phyloP scores from a whole-genome alignment of 768 basidiomycete genomes.

The Gloeophyllum trabeum region DNA sequence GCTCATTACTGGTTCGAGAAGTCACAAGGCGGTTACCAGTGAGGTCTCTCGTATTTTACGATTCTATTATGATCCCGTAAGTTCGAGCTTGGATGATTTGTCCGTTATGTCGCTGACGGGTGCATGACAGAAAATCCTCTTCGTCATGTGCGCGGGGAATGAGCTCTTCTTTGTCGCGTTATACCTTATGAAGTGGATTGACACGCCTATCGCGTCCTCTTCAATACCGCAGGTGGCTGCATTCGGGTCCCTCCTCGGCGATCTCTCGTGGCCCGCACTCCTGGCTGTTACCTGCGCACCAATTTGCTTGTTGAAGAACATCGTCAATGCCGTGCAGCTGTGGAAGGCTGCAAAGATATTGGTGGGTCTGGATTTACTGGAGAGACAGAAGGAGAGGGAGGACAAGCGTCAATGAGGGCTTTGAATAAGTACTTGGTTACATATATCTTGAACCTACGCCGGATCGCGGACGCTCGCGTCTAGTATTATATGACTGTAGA shows the following conservation, averaged over 20 bases:
- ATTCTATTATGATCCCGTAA: slow-evolving; percentile 84
- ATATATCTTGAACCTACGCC: no score
- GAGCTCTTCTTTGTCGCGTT: slow-evolving; percentile 93
- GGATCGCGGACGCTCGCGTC: no score
- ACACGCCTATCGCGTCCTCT: slow-evolving; percentile 61
- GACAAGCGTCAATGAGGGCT: no score
- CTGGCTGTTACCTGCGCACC: slow-evolving; percentile 54
- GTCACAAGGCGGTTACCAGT: slow-evolving; percentile 87
- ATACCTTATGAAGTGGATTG: slow-evolving; percentile 85
- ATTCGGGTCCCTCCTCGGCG: slow-evolving; percentile 16
- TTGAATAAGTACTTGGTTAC: not conserved
- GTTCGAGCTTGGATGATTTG: slow-evolving; percentile 17
- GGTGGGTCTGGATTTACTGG: slow-evolving; percentile 87
- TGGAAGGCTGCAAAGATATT: slow-evolving; percentile 97
- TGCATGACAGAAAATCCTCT: slow-evolving; percentile 59
- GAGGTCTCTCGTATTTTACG: slow-evolving; percentile 88
- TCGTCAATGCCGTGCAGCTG: slow-evolving; percentile 92
- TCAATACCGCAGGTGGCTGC: slow-evolving; percentile 18
- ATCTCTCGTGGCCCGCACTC: slow-evolving; percentile 66
- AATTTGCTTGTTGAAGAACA: slow-evolving; percentile 72
- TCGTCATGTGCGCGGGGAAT: slow-evolving; percentile 89
- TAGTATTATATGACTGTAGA: no score
- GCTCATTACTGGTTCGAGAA: slow-evolving; percentile 84
- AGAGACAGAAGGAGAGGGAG: slow-evolving; percentile 45
- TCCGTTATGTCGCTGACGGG: not conserved